phyloP scores from a whole-genome alignment of 805 yeast genomes.

The Ogataea sp. region DNA sequence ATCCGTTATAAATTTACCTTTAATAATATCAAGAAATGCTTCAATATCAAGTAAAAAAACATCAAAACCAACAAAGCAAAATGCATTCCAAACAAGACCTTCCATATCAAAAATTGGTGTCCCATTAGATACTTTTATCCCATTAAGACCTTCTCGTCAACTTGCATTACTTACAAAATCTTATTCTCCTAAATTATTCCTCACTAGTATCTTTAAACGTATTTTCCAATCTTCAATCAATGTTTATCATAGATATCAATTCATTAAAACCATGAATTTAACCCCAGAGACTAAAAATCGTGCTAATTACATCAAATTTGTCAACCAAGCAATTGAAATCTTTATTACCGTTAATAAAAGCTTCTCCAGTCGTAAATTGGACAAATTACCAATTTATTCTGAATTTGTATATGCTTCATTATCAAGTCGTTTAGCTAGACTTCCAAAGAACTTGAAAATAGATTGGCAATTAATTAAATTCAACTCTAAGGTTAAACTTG shows the following conservation, averaged over 20 bases:
- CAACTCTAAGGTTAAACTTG: slow-evolving; percentile 62
- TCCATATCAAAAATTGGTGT: slow-evolving; percentile 26
- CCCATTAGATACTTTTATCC: slow-evolving; percentile 36
- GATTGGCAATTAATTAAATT: slow-evolving; percentile 76
- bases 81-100: slow-evolving; percentile 12
- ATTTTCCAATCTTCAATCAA: slow-evolving; percentile 62
- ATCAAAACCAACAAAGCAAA: neutral
- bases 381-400: slow-evolving; percentile 38
- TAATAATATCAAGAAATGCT: neutral
- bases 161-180: slow-evolving; percentile 16
- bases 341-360: slow-evolving; percentile 75
- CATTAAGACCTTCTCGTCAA: slow-evolving; percentile 37
- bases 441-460: slow-evolving; percentile 52
- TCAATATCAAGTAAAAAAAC: neutral
- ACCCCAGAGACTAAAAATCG: slow-evolving; percentile 37
- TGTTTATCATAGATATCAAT: slow-evolving; percentile 44
- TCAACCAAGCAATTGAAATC: slow-evolving; percentile 71
- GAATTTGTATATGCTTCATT: slow-evolving; percentile 60
- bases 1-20: no score
- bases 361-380: slow-evolving; percentile 52
- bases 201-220: slow-evolving; percentile 53
- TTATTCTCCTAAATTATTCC: no score
- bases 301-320: slow-evolving; percentile 71
- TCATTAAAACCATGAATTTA: slow-evolving; percentile 25
- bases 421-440: slow-evolving; percentile 37